Conservation (phyloP, 2,329 filamentous ascomycete genomes). For the Paracamarosporium sp. region DNA sequence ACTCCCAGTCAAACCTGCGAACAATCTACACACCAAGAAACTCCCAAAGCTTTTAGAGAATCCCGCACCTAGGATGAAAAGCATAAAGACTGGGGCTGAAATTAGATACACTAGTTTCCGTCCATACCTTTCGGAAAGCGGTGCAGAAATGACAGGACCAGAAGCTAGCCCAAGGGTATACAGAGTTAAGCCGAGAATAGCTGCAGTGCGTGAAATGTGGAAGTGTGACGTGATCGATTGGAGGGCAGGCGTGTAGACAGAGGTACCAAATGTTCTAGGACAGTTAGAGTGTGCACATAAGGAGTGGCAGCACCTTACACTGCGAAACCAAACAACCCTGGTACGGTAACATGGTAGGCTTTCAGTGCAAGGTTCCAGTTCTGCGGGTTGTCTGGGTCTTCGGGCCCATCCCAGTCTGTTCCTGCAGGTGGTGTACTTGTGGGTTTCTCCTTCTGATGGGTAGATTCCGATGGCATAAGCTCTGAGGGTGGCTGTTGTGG, state of each 20-base stretch:
- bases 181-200: conserved; percentile 65
- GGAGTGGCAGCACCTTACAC: conserved; percentile 33
- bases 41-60: conserved; percentile 59
- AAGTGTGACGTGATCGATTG: conserved; percentile 60
- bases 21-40: conserved; percentile 66
- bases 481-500: background rate
- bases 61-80: conserved; percentile 65
- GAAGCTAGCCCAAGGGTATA: conserved; percentile 67
- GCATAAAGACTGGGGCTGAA: conserved; percentile 55
- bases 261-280: conserved; percentile 60
- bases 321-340: conserved; percentile 44
- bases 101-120: conserved; percentile 60
- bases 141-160: conserved; percentile 66
- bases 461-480: background rate
- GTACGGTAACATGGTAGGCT: conserved; percentile 40
- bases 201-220: conserved; percentile 59
- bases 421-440: background rate
- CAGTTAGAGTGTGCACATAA: background rate
- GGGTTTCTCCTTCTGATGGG: background rate
- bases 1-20: conserved; percentile 74
- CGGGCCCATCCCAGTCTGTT: conserved; percentile 8
- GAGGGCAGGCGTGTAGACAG: conserved; percentile 60
- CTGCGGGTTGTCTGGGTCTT: conserved; percentile 45
- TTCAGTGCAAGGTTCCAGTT: conserved; percentile 37
- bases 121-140: conserved; percentile 65